Evolutionary conservation across 352 stramenopile genomes (phyloP).

Genomic region (Blastocystis sp.): DNA sequence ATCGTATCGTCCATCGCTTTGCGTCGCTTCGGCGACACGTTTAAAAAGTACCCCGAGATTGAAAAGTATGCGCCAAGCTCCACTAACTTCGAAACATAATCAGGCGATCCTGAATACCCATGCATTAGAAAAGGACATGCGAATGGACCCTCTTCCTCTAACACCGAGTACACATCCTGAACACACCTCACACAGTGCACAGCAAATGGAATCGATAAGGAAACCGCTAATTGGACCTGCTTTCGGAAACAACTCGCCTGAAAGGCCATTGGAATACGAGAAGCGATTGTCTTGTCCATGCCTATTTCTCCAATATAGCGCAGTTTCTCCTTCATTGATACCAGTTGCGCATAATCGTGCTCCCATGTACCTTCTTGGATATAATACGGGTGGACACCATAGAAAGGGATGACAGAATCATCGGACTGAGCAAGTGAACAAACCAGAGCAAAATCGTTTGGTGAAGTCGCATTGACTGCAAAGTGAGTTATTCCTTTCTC

Average conservation of each 20-base stretch:
- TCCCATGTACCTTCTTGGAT: background rate
- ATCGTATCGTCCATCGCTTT: conserved; percentile 24
- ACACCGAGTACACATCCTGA: background rate
- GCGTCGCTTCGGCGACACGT: background rate
- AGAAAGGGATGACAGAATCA: background rate
- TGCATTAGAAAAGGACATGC: conserved; percentile 1
- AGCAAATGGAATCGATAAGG: background rate
- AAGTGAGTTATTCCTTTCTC: background rate
- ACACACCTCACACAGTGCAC: conserved; percentile 23
- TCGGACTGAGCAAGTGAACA: background rate
- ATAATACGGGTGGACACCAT: conserved; percentile 12
- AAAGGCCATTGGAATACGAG: background rate
- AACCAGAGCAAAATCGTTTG: background rate
- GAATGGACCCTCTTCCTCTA: background rate
- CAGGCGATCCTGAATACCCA: background rate
- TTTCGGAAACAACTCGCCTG: background rate
- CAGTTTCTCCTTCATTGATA: background rate
- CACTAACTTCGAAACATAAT: background rate
- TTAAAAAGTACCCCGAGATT: background rate
- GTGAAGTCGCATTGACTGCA: background rate
- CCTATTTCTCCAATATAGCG: conserved; percentile 4
- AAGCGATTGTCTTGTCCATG: background rate
- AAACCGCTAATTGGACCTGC: background rate
- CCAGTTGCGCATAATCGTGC: background rate
- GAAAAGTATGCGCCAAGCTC: conserved; percentile 13